Conservation (phyloP, 1,284 basidiomycete species). For the Ustilago cynodontis region DNA sequence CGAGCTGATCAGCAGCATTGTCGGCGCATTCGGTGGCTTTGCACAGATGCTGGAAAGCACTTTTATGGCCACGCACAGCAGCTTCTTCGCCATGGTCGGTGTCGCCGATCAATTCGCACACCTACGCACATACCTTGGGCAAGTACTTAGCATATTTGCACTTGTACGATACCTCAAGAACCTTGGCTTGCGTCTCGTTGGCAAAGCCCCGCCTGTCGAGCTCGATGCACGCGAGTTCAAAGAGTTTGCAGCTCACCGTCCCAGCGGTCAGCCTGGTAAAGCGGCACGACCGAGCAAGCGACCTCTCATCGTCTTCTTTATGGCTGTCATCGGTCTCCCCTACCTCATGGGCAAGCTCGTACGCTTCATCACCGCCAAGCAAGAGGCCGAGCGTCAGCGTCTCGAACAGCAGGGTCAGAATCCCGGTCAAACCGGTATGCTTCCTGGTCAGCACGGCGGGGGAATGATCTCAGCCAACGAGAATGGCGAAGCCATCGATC, state of each 20-base stretch:
- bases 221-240: slow-evolving; percentile 65
- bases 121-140: slow-evolving; percentile 89
- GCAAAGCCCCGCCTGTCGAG: slow-evolving; percentile 58
- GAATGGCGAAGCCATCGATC: slow-evolving; percentile 71
- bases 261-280: slow-evolving; percentile 37
- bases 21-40: slow-evolving; percentile 94
- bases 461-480: slow-evolving; percentile 50
- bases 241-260: slow-evolving; percentile 63
- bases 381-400: slow-evolving; percentile 71
- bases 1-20: slow-evolving; percentile 90
- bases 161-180: slow-evolving; percentile 83
- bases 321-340: slow-evolving; percentile 93
- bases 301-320: slow-evolving; percentile 91
- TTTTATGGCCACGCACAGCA: slow-evolving; percentile 98
- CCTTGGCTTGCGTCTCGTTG: slow-evolving; percentile 58
- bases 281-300: slow-evolving; percentile 77
- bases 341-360: slow-evolving; percentile 94
- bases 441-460: slow-evolving; percentile 76
- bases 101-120: slow-evolving; percentile 95
- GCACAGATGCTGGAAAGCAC: slow-evolving; percentile 98
- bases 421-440: slow-evolving; percentile 71
- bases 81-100: slow-evolving; percentile 98
- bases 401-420: slow-evolving; percentile 67
- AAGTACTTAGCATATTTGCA: slow-evolving; percentile 88
- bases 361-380: slow-evolving; percentile 79